A percentile compares a stretch with the other conserved stretches of the same genome.
These are phyloP conservation scores for Neodidymelliopsis sp. DNA, from an alignment of 2,329 filamentous ascomycete genomes.

Conservation along the genomic window DNA sequence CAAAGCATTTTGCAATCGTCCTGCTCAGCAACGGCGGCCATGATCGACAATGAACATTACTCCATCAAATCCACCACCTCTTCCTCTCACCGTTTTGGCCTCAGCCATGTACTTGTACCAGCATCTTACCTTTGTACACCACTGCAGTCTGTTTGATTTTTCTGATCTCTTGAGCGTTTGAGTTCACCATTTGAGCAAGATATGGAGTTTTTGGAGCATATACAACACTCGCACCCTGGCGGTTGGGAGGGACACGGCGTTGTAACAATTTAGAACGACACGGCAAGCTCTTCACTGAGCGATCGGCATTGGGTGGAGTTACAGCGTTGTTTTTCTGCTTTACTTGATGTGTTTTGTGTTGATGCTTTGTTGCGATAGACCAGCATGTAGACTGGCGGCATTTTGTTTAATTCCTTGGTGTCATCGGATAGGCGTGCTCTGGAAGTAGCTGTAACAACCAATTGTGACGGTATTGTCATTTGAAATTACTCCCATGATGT, in stretches of 20 bases:
- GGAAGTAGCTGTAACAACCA: neutral
- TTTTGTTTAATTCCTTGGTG: too few species aligned
- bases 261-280: neutral
- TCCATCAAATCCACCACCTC: neutral
- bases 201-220: slow-evolving; percentile 6
- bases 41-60: too few species aligned
- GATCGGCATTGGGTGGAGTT: slow-evolving; percentile 9
- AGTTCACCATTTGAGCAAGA: slow-evolving; percentile 26
- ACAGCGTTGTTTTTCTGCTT: neutral
- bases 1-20: slow-evolving; percentile 30
- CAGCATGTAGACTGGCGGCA: neutral
- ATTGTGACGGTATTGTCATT: too few species aligned
- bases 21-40: slow-evolving; percentile 41
- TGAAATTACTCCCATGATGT: neutral
- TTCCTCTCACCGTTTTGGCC: neutral
- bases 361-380: neutral
- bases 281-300: slow-evolving; percentile 27
- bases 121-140: neutral
- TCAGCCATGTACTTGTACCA: slow-evolving; percentile 1
- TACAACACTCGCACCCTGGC: too few species aligned
- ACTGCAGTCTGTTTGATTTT: neutral
- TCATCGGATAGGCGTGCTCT: neutral
- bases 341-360: neutral
- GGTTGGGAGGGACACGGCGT: neutral
- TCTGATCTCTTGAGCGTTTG: slow-evolving; percentile 2